phyloP scores from a whole-genome alignment of 1,139 yeast species.

The Nakaseomyces uthaithaninus region DNA sequence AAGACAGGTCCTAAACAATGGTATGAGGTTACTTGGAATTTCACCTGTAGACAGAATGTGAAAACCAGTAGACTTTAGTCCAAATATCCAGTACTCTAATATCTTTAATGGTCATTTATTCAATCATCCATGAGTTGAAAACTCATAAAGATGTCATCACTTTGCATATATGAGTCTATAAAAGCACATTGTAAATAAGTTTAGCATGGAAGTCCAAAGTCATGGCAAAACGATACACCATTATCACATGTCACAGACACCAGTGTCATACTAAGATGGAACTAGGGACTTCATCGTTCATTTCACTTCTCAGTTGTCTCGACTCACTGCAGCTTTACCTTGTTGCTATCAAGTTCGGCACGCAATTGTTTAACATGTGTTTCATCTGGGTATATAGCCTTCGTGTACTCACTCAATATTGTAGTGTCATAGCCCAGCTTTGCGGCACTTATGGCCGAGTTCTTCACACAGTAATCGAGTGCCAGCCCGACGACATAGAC shows the following conservation, averaged over 20 bases:
- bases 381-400: constrained; percentile 38
- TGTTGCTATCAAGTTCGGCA: constrained; percentile 17
- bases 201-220: no score
- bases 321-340: constrained; percentile 7
- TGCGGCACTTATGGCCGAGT: constrained; percentile 65
- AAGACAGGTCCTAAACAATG: constrained; percentile 81
- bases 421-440: constrained; percentile 52
- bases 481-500: constrained; percentile 80
- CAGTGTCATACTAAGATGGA: no score
- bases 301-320: neutral
- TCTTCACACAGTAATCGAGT: constrained; percentile 72
- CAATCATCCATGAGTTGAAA: no score
- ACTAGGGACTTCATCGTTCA: no score
- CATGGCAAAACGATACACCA: no score
- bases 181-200: no score
- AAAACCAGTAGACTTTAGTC: no score
- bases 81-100: no score
- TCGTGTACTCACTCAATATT: constrained; percentile 50
- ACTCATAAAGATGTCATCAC: no score
- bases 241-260: no score
- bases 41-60: constrained; percentile 99
- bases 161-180: no score
- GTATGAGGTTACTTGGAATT: constrained; percentile 83
- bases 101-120: no score
- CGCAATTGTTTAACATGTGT: constrained; percentile 14